Evolutionary conservation across 2,329 filamentous ascomycete genomes (phyloP).

Genomic region (Penicillium concentricum): DNA sequence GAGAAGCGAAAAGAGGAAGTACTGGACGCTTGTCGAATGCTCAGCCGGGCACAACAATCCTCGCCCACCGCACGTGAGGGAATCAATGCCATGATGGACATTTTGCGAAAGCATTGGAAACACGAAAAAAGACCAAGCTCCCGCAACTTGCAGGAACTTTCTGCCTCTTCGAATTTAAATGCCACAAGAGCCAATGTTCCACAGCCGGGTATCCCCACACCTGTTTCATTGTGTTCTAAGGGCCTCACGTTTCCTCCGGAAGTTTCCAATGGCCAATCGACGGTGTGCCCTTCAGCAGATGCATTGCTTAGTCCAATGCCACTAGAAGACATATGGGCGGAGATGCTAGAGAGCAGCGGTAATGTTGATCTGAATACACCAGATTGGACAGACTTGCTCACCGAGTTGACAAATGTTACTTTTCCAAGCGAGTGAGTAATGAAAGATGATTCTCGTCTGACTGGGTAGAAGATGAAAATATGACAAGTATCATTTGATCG

Average conservation of each 20-base stretch:
- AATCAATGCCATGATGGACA: constrained; percentile 39
- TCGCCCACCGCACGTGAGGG: constrained; percentile 34
- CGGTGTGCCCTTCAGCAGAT: not conserved
- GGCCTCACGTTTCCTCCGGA: not conserved
- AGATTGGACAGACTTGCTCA: constrained; percentile 33
- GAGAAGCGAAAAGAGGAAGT: constrained; percentile 39
- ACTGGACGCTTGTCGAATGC: constrained; percentile 37
- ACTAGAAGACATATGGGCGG: constrained; percentile 34
- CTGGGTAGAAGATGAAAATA: not conserved
- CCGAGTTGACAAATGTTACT: constrained; percentile 27
- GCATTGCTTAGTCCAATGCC: constrained; percentile 5
- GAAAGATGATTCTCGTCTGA: not conserved
- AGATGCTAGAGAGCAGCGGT: constrained; percentile 30
- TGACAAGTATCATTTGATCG: too few species aligned
- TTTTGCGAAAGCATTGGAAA: constrained; percentile 35
- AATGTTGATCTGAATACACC: constrained; percentile 22
- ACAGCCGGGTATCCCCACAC: not conserved
- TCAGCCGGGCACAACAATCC: constrained; percentile 36
- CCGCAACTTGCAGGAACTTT: not conserved
- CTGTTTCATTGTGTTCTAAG: not conserved
- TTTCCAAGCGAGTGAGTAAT: constrained; percentile 20
- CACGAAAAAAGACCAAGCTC: constrained; percentile 11
- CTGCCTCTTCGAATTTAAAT: not conserved
- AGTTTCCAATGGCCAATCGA: not conserved
- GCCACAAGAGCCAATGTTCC: not conserved